Evolutionary conservation across 805 yeast species (phyloP).

Genomic region (Candida coquimbonensis): DNA sequence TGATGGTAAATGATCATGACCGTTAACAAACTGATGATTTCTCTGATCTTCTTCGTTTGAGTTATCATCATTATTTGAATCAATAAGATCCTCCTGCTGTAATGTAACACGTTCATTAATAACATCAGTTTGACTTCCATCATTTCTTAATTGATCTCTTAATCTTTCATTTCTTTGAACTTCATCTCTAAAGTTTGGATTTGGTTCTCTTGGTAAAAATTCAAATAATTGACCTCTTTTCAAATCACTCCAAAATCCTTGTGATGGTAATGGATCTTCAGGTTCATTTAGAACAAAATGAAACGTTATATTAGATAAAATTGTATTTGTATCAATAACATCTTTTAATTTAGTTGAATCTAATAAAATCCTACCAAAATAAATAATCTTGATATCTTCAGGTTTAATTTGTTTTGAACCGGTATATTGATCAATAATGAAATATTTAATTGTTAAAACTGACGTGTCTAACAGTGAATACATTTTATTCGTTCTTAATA

Average conservation of each 20-base stretch:
- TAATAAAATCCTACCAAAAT: conserved; percentile 18
- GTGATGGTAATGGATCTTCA: conserved; percentile 5
- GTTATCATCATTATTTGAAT: neutral
- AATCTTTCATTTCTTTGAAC: conserved; percentile 19
- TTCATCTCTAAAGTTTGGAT: conserved; percentile 21
- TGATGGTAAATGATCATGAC: conserved; percentile 2
- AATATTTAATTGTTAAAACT: conserved; percentile 17
- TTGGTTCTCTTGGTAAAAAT: conserved; percentile 25
- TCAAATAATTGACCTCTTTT: conserved; percentile 23
- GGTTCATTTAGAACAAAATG: conserved; percentile 20
- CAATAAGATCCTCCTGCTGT: neutral
- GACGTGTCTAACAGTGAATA: conserved; percentile 16
- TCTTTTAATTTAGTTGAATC: conserved; percentile 16
- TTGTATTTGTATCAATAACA: conserved; percentile 4
- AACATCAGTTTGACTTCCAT: neutral
- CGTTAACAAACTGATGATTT: neutral
- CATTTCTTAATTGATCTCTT: conserved; percentile 16
- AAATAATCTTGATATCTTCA: conserved; percentile 21
- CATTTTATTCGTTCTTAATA: conserved; percentile 10
- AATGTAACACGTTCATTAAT: conserved; percentile 1
- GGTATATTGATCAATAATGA: conserved; percentile 20
- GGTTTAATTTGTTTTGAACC: conserved; percentile 11
- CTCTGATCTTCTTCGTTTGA: neutral
- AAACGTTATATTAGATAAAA: conserved; percentile 5
- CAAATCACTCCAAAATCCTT: conserved; percentile 25